Evolutionary conservation across 257 asterid genomes (phyloP), one percentile per base, ranked within the genome.

Genomic region (Solanum appendiculatum): DNA sequence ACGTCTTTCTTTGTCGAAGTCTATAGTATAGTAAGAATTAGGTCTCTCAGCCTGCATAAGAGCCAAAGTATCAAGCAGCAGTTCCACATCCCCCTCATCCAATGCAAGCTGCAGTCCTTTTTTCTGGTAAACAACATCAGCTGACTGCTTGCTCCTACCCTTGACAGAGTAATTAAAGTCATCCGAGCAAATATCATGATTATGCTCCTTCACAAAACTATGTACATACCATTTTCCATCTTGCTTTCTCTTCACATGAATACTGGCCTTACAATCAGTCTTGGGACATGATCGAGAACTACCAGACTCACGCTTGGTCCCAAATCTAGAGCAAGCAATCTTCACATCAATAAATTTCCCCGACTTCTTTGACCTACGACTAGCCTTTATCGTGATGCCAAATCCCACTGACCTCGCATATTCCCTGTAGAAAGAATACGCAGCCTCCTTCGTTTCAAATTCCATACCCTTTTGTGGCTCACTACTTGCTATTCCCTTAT

Each of bases 351-450:
- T 92, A 88, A 92, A 91, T 60, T 91, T 88, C 13, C 93, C 93
- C 5, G 93, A 91, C 84, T 88, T 92, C 82, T 92, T 92, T 27
- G 92, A 92, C 85, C 93, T 74, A 14, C 92, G 93, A 74, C 95
- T 92, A 34, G 95, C 89, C 88, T 92, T 91, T 36, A 92, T 92
- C 3, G 93, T 92, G 82, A 92, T 91, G 64, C 95, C 95, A 88
- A 92, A 91, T 84, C 93, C 95, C 56, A 92, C 64, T 15, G 73
- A 88, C 83, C 90, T 85, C 5, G 94, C 93, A 68, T 91, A 92
- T 83, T 90, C 95, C 86, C 88, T 89, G 40, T 91, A 91, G 87
- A 89, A 91, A 84, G 93, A 87, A 85, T 92, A 91, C 3, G 95
- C 92, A 2, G 86, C 90, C 88, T 92, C 94, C 89, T 92, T 92